phyloP scores from a whole-genome alignment of 495 filamentous ascomycete genomes.

The Hypoxylon fragiforme region DNA sequence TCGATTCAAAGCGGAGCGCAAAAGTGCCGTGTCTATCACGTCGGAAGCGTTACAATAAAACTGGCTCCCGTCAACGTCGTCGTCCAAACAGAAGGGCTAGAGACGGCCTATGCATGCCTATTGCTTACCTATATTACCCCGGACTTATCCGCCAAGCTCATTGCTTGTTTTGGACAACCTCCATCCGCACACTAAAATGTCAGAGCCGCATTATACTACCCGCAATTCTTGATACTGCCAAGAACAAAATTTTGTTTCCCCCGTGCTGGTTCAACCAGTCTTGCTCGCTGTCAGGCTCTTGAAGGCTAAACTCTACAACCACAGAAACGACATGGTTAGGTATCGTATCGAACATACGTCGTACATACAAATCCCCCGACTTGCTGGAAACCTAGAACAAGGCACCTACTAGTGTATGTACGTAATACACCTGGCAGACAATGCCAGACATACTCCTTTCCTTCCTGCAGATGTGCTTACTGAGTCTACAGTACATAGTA shows the following conservation, averaged over 20 bases:
- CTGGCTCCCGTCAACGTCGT: conserved; percentile 4
- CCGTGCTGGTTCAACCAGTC: conserved; percentile 14
- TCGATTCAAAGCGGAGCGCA: conserved; percentile 25
- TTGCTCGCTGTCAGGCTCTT: conserved; percentile 15
- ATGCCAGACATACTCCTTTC: too few relatives aligned
- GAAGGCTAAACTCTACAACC: too few relatives aligned
- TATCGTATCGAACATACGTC: too few relatives aligned
- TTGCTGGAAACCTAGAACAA: conserved; percentile 1
- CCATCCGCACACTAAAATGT: conserved; percentile 10
- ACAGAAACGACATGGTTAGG: too few relatives aligned
- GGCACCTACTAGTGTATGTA: too few relatives aligned
- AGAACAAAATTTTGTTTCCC: conserved; percentile 13
- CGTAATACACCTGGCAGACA: too few relatives aligned
- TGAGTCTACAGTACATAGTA: background rate
- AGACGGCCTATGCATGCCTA: too few relatives aligned
- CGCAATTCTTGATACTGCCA: conserved; percentile 33
- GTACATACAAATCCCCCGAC: conserved; percentile 13
- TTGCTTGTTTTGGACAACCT: conserved; percentile 17
- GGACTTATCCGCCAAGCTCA: conserved; percentile 26
- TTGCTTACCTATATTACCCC: too few relatives aligned
- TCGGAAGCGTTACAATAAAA: conserved; percentile 17
- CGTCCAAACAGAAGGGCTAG: conserved; percentile 2
- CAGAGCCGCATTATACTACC: conserved; percentile 24
- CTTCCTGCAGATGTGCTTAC: background rate
- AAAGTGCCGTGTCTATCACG: conserved; percentile 26